Evolutionary conservation across 169 alveolate species (phyloP).

Genomic region (Eimeria tenella): DNA sequence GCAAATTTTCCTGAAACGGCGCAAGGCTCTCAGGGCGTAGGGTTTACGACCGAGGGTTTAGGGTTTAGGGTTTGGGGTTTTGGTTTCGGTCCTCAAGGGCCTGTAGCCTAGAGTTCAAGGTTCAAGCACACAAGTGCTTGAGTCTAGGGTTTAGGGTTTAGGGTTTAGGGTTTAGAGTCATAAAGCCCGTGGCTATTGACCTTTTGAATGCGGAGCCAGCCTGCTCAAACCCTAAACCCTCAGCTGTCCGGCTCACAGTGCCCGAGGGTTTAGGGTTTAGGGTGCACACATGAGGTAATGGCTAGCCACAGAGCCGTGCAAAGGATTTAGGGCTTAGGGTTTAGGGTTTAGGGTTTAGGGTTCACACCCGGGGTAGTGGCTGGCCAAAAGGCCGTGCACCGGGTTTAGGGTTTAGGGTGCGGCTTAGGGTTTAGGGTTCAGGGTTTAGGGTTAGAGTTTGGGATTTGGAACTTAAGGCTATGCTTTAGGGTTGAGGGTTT

Average conservation of each 20-base stretch:
- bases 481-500: not conserved
- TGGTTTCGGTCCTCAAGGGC: too few relatives aligned
- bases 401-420: not conserved
- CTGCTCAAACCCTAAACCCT: not conserved
- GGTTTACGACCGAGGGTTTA: not conserved
- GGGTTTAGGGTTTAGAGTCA: constrained; percentile 20
- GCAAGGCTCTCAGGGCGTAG: not conserved
- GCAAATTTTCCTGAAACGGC: not conserved
- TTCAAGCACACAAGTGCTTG: too few relatives aligned
- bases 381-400: too few relatives aligned
- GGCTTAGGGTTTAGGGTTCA: not conserved
- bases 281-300: not conserved
- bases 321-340: not conserved
- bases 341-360: not conserved
- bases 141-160: not conserved
- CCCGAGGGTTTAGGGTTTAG: constrained; percentile 26
- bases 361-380: too few relatives aligned
- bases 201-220: not conserved
- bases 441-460: not conserved
- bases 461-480: too few relatives aligned
- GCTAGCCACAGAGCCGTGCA: not conserved
- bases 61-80: constrained; percentile 12
- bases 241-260: not conserved
- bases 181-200: not conserved
- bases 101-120: too few relatives aligned